Conservation (phyloP, 768 basidiomycete species). For the Pleurotus salmoneostramineus region DNA sequence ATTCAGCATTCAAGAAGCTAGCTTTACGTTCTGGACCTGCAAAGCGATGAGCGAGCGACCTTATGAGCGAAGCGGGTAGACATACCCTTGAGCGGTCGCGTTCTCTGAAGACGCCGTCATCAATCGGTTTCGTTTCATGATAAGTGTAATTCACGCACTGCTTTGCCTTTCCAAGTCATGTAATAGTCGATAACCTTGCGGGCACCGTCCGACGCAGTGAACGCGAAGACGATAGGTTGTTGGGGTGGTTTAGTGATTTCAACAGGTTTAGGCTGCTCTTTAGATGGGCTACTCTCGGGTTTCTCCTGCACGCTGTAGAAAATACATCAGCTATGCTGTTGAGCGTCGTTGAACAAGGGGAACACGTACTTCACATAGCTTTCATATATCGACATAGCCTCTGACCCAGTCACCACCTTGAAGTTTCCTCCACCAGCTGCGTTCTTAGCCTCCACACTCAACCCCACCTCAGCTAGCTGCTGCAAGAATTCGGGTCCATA, state of each 20-base stretch:
- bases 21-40: conserved; percentile 26
- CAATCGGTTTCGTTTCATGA: background rate
- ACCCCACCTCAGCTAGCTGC: conserved; percentile 29
- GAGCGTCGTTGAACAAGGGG: background rate
- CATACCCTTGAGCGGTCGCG: conserved; percentile 19
- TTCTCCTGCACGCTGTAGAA: conserved; percentile 5
- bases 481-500: conserved; percentile 44
- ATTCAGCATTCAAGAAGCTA: conserved; percentile 36
- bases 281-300: conserved; percentile 9
- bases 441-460: conserved; percentile 21
- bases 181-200: conserved; percentile 45
- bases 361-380: conserved; percentile 35
- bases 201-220: conserved; percentile 33
- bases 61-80: background rate
- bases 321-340: background rate
- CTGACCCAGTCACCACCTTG: conserved; percentile 37
- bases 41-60: conserved; percentile 1
- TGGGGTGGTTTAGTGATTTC: conserved; percentile 14
- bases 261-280: conserved; percentile 16
- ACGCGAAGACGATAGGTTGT: conserved; percentile 41
- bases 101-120: conserved; percentile 13
- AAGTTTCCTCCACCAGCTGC: conserved; percentile 20
- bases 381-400: conserved; percentile 37
- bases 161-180: conserved; percentile 44
- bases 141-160: conserved; percentile 20